phyloP scores from a whole-genome alignment of 169 alveolate species.

The Blepharisma undulans region DNA sequence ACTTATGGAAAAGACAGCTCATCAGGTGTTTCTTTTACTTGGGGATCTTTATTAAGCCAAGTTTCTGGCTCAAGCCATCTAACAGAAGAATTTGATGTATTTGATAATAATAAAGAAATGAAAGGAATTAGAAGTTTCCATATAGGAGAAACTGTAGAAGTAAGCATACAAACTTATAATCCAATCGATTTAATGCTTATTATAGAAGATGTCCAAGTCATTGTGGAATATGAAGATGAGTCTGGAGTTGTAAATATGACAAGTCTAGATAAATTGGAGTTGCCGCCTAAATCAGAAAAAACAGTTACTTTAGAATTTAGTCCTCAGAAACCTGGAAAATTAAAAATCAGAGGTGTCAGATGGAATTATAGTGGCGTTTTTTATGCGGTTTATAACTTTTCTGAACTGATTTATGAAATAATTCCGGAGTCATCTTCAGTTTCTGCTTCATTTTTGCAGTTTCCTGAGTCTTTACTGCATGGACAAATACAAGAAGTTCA shows the following conservation, averaged over 20 bases:
- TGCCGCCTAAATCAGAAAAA: neutral
- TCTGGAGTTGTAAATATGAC: neutral
- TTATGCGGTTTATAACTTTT: neutral
- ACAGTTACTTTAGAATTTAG: neutral
- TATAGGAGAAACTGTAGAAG: constrained; percentile 27
- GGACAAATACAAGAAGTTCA: constrained; percentile 5
- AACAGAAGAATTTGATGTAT: neutral
- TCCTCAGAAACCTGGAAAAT: neutral
- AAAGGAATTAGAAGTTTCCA: neutral
- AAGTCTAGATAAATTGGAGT: neutral
- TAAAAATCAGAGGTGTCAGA: neutral
- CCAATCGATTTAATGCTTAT: neutral
- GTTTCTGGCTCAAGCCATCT: neutral
- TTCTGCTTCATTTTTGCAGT: neutral
- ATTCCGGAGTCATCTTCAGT: constrained; percentile 5
- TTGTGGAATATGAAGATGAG: constrained; percentile 19
- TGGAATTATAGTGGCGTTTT: constrained; percentile 24
- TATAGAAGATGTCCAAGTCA: neutral
- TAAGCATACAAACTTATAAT: neutral
- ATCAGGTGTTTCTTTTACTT: neutral
- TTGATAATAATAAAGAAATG: neutral
- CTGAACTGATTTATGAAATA: neutral
- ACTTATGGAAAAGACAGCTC: neutral
- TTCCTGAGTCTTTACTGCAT: constrained; percentile 9
- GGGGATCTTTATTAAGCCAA: neutral